A percentile compares a stretch with the other conserved stretches of the same genome.
Conservation (phyloP, 2,329 filamentous ascomycete species). For the Helotiales sp. region DNA sequence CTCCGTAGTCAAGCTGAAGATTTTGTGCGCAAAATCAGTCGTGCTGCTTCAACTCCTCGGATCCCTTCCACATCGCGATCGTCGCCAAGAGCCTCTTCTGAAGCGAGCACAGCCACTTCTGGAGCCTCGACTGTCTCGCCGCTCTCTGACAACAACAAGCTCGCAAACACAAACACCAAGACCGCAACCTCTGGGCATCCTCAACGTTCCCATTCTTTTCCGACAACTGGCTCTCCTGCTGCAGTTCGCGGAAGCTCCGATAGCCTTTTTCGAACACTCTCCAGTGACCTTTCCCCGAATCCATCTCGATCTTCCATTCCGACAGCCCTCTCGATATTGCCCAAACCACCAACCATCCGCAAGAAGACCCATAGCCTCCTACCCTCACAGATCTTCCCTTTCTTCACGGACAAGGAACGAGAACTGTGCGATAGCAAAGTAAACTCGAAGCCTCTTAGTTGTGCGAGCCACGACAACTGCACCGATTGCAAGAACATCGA, state of each 20-base stretch:
- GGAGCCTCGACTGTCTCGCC: neutral
- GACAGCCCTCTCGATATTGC: neutral
- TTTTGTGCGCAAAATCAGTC: neutral
- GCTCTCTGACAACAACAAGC: neutral
- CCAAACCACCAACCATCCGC: neutral
- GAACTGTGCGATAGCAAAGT: conserved; percentile 15
- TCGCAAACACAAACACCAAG: neutral
- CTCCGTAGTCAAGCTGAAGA: neutral
- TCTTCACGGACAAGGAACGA: conserved; percentile 23
- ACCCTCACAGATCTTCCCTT: conserved; percentile 3
- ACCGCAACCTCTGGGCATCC: neutral
- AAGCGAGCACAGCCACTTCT: neutral
- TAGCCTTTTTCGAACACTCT: neutral
- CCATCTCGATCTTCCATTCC: neutral
- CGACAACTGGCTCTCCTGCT: neutral
- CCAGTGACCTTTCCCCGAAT: neutral
- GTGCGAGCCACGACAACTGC: conserved; percentile 25
- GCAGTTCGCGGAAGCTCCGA: neutral
- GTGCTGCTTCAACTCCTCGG: no score
- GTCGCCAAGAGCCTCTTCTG: neutral
- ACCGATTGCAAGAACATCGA: conserved; percentile 26
- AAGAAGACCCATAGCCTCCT: neutral
- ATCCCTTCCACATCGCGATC: no score
- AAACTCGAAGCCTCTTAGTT: conserved; percentile 1
- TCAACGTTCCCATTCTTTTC: neutral